Base-by-base conservation (phyloP, 2,329 filamentous ascomycete species). In the Aspergillus niger region DNA sequence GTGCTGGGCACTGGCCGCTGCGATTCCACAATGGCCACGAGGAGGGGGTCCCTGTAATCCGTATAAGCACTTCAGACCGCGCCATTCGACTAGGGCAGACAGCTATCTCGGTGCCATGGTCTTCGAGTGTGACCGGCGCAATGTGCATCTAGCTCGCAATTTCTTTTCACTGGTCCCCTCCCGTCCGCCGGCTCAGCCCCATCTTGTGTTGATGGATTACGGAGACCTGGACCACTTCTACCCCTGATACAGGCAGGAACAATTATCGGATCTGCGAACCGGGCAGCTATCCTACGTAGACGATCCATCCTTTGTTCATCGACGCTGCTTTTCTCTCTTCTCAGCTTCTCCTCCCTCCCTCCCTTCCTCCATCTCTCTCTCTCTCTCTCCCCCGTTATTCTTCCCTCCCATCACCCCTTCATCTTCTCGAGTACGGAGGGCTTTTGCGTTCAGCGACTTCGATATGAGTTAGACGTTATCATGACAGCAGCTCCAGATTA, bases 241-340 rank as follows among this genome's bases (percentile, higher is more conserved):
- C 49, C 61, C 63, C 65, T 60, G 60, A 60, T 44, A 32, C 43
- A 65, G 58, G 56, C 61, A 62, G 58, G 61, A 61, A 60, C 63
- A 59, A 56, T 58, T 60, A 56, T 60, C 22, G 56, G 65, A 67
- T 67, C 65, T 65, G 55, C 65, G 52, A 59, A 59, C 52, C 36
- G 36, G 38, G 53, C 55, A 49, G 48, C 49, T 49, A 55, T 51
- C 10, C 56, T 26, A 51, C 44, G 59, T 57, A 57, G 58, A 51
- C 24, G 36, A 43, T 56, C 50, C 49, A 55, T 47, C 20, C 53
- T 47, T 30, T 47, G 24, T 38, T 44, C 53, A 13, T 44, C 43
- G 32, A 36, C 36, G 39, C 28, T n/a, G 56, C 55, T 36, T 36
- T 36, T 36, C 32, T 6, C 32, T 36, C 11, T 11, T 36, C 32